These are phyloP conservation scores for Dryas alaskensis DNA, from an alignment of 306 rosid genomes.

Conservation along the genomic window DNA sequence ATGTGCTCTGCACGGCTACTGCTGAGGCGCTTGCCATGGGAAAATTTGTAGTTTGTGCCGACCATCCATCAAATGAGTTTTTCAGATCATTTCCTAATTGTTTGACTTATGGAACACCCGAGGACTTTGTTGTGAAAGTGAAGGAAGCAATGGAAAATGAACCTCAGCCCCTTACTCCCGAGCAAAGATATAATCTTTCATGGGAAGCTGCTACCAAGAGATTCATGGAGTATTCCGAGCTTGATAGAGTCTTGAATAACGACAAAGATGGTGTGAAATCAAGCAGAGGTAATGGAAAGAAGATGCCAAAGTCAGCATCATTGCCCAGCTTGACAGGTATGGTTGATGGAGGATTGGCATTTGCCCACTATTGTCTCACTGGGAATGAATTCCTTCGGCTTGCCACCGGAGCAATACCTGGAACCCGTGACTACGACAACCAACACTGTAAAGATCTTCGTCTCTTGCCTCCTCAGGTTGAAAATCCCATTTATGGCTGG, in stretches of 20 bases:
- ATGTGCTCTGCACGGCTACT: constrained; percentile 94
- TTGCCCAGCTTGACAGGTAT: constrained; percentile 55
- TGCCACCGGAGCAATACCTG: constrained; percentile 88
- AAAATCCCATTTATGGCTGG: constrained; percentile 92
- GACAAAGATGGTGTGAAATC: constrained; percentile 36
- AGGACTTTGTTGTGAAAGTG: constrained; percentile 85
- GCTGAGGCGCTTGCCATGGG: constrained; percentile 99
- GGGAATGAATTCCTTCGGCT: constrained; percentile 84
- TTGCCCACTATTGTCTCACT: constrained; percentile 86
- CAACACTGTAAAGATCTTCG: constrained; percentile 87
- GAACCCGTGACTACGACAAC: constrained; percentile 80
- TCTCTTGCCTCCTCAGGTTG: constrained; percentile 81
- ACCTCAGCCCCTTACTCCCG: constrained; percentile 86
- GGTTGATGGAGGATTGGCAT: constrained; percentile 91
- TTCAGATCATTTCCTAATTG: constrained; percentile 91
- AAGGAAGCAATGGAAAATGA: constrained; percentile 83
- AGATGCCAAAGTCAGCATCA: constrained; percentile 45
- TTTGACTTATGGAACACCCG: constrained; percentile 76
- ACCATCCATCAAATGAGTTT: constrained; percentile 92
- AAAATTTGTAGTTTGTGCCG: constrained; percentile 90
- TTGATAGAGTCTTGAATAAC: constrained; percentile 50
- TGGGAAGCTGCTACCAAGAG: constrained; percentile 99
- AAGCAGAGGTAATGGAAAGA: constrained; percentile 29
- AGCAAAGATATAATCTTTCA: constrained; percentile 76
- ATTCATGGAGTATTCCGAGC: constrained; percentile 83